Evolutionary conservation across 176 grass and related monocot genomes (phyloP).

Genomic region (Cenchrus americanus): DNA sequence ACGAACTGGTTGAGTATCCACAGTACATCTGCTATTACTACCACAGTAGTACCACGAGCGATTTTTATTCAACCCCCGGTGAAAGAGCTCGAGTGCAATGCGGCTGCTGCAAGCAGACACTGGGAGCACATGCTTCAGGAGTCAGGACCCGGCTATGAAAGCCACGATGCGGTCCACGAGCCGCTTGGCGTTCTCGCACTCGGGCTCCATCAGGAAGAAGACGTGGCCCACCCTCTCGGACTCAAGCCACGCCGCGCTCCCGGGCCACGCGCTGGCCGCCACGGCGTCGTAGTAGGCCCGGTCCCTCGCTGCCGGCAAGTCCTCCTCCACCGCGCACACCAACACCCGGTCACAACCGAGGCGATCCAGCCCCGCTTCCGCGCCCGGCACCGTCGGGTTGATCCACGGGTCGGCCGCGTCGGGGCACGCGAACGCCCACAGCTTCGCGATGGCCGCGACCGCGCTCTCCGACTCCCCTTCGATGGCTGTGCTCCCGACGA

Average conservation of each 20-base stretch:
- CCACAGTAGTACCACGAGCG: too few relatives aligned
- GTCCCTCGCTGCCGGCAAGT: conserved; percentile 27
- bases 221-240: conserved; percentile 37
- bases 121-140: background rate
- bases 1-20: too few relatives aligned
- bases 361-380: background rate
- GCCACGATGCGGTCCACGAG: conserved; percentile 18
- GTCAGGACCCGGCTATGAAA: background rate
- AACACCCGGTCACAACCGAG: conserved; percentile 44
- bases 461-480: conserved; percentile 15
- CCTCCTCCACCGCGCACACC: conserved; percentile 41
- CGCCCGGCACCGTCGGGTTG: background rate
- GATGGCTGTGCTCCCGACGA: conserved; percentile 37
- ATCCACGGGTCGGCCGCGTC: conserved; percentile 5
- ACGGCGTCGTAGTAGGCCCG: conserved; percentile 34
- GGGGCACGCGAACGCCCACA: conserved; percentile 51
- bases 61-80: too few relatives aligned
- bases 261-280: conserved; percentile 47
- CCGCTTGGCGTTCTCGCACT: conserved; percentile 9
- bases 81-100: too few relatives aligned
- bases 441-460: background rate
- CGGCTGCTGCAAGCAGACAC: too few relatives aligned
- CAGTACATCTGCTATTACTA: too few relatives aligned
- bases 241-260: conserved; percentile 42
- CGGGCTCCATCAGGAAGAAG: conserved; percentile 36